Evolutionary conservation across 2,329 filamentous ascomycete species (phyloP).

Genomic region (Colletotrichum melonis): DNA sequence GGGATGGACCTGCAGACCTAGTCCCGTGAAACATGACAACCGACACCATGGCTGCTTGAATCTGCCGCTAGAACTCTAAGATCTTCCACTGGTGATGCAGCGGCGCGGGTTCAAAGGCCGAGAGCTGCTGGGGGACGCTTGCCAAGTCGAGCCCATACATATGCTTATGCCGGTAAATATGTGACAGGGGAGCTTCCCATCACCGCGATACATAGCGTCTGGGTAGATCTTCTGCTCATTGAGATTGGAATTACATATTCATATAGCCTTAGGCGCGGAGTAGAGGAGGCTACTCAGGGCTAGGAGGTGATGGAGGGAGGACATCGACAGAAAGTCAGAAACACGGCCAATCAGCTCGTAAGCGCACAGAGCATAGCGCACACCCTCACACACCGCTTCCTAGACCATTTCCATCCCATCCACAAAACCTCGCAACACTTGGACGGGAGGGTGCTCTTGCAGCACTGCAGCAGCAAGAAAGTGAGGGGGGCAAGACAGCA

Average conservation of each 20-base stretch:
- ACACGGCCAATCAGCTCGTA: not conserved
- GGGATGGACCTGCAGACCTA: not conserved
- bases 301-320: not conserved
- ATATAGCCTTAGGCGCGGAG: not conserved
- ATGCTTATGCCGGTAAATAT: not conserved
- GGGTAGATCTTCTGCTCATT: not conserved
- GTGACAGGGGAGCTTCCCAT: not conserved
- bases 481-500: not conserved
- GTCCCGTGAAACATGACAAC: constrained; percentile 27
- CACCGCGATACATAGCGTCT: not conserved
- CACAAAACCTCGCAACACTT: not conserved
- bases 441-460: not conserved
- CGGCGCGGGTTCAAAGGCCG: not conserved
- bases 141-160: not conserved
- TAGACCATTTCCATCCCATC: constrained; percentile 5
- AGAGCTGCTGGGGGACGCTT: not conserved
- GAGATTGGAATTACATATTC: not conserved
- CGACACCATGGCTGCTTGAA: constrained; percentile 8
- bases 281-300: not conserved
- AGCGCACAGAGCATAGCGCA: not conserved
- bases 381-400: not conserved
- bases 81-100: not conserved
- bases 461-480: not conserved
- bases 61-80: constrained; percentile 11
- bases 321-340: not conserved